Conservation (phyloP, 2,329 filamentous ascomycete species). For the Stromatinia cepivora region DNA sequence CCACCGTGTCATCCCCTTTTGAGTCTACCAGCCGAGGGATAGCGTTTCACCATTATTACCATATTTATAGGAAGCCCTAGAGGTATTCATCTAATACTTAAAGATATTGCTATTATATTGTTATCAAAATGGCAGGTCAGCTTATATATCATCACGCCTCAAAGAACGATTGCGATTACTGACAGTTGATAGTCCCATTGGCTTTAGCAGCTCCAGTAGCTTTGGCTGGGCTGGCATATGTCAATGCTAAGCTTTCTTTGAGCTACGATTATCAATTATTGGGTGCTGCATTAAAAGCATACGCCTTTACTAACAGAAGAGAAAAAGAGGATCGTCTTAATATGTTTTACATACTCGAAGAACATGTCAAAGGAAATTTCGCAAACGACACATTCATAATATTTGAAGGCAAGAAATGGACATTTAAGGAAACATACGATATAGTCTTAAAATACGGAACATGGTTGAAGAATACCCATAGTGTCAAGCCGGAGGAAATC, state of each 20-base stretch:
- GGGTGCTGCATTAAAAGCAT: slow-evolving; percentile 51
- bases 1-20: background rate
- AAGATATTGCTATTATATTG: background rate
- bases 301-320: slow-evolving; percentile 47
- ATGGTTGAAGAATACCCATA: slow-evolving; percentile 67
- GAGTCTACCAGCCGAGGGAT: background rate
- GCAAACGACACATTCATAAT: slow-evolving; percentile 62
- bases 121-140: slow-evolving; percentile 34
- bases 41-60: background rate
- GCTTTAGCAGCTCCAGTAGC: slow-evolving; percentile 59
- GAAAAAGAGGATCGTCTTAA: slow-evolving; percentile 63
- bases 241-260: slow-evolving; percentile 69
- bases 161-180: background rate
- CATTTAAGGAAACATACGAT: slow-evolving; percentile 75
- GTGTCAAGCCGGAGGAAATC: slow-evolving; percentile 69
- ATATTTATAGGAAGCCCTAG: background rate
- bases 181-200: slow-evolving; percentile 49
- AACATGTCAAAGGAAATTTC: slow-evolving; percentile 55
- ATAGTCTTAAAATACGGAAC: slow-evolving; percentile 68
- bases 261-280: slow-evolving; percentile 66
- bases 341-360: slow-evolving; percentile 74
- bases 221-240: slow-evolving; percentile 69
- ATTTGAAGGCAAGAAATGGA: slow-evolving; percentile 68
- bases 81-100: background rate
- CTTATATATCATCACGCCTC: background rate